A percentile compares a stretch with the other conserved stretches of the same genome.
These are phyloP conservation scores for Pestalotiopsis sp. DNA, from an alignment of 2,329 filamentous ascomycete species.

Conservation along the genomic window DNA sequence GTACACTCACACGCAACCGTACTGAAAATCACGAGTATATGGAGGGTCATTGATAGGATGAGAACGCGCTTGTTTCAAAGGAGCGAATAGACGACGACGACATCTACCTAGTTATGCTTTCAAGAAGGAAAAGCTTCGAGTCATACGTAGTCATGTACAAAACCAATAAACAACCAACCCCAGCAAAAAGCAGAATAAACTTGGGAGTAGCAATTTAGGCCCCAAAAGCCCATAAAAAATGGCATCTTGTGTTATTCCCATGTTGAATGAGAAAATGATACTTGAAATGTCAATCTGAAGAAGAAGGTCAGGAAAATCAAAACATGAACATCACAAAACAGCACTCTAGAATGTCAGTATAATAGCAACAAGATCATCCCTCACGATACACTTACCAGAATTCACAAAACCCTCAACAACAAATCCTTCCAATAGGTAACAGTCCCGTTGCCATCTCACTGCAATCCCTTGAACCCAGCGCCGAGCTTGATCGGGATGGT, in stretches of 20 bases:
- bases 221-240: not conserved
- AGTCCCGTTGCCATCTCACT: not conserved
- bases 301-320: not conserved
- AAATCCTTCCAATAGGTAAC: not conserved
- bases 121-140: not conserved
- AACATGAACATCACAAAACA: not conserved
- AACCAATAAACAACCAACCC: not conserved
- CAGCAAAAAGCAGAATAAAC: not conserved
- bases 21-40: not conserved
- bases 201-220: not conserved
- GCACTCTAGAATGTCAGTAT: not conserved
- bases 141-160: not conserved
- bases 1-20: not conserved
- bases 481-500: constrained; percentile 38
- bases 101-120: not conserved
- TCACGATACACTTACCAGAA: not conserved
- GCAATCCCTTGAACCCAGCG: constrained; percentile 30
- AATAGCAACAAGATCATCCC: not conserved
- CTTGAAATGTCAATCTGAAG: not conserved
- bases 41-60: not conserved
- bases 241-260: not conserved
- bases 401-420: not conserved
- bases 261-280: constrained; percentile 4
- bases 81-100: not conserved
- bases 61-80: not conserved